Conservation (phyloP, 169 alveolate species). For the Ichthyophthirius multifiliis region DNA sequence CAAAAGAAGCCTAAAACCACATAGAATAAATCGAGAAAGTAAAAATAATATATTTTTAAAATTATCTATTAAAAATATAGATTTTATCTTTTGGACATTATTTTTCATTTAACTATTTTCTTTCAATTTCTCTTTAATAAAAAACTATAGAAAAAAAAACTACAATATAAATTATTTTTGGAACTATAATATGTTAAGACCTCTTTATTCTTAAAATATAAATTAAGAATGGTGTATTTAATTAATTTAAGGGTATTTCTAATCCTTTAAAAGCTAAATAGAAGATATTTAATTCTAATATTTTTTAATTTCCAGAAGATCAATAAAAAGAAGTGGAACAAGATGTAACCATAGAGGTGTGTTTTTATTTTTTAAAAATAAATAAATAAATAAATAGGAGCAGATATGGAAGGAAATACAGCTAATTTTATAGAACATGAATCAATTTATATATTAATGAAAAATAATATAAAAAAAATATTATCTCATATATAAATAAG, state of each 20-base stretch:
- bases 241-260: background rate
- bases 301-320: background rate
- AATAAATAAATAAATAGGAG: background rate
- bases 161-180: background rate
- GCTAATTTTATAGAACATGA: constrained; percentile 19
- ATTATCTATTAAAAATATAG: background rate
- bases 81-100: background rate
- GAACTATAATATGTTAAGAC: background rate
- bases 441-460: background rate
- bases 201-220: background rate
- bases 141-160: background rate
- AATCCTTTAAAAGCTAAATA: background rate
- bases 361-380: background rate
- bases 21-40: too few relatives aligned
- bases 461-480: background rate
- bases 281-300: background rate
- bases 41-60: background rate
- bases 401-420: constrained; percentile 12
- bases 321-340: background rate
- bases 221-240: background rate
- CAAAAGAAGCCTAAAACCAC: too few relatives aligned
- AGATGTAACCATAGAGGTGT: constrained; percentile 18
- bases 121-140: background rate
- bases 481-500: constrained; percentile 3
- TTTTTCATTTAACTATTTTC: background rate